Evolutionary conservation across 2,329 filamentous ascomycete genomes (phyloP), one percentile per base, ranked within the genome.

Genomic region (Xylariaceae sp.): DNA sequence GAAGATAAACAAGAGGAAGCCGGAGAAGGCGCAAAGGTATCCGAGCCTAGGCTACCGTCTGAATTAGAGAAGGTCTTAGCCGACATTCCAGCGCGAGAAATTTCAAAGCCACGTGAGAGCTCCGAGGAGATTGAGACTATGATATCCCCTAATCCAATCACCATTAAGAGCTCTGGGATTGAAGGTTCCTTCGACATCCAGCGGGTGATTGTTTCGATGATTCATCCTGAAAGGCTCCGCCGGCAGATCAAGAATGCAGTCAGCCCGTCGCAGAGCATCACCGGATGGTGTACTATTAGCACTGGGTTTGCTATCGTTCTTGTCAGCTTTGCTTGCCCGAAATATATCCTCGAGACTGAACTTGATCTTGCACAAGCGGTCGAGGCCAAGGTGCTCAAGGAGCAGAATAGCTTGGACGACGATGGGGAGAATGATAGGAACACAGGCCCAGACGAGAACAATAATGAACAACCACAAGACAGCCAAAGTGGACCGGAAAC

Each of bases 171-270:
- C 26, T 61, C 60, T 2, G 60, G 62, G 7, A 65, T 65, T 21
- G 62, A 65, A 24, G 57, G 62, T 19, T 23, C 54, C 1, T 63
- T 72, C 19, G 60, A 58, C 6, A 81, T 80, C 64, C 79, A 79
- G 0, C 69, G 78, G 49, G 65, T 82, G 3, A 72, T 82, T 1
- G 59, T 80, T 1, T 80, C 70, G 76, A 78, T 49, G 73, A 71
- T 31, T 71, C 73, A 64, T 17, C 48, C 59, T 8, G 49, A 59
- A 16, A 61, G 60, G 33, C 66, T 72, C 16, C 65, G 66, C 14
- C 43, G 61, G 6, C 67, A 69, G 40, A 56, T 72, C 12, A 56
- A 51, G 17, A 67, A 58, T 29, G 65, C 70, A 1, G 60, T 62
- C n/a, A 67, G 62, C 23, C 65, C 67, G 1, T 49, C 60, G 37